Percentiles rank a stretch among this genome's conserved stretches.
Conservation (phyloP, 2,329 filamentous ascomycete genomes). For the Niveomyces coronatus region DNA sequence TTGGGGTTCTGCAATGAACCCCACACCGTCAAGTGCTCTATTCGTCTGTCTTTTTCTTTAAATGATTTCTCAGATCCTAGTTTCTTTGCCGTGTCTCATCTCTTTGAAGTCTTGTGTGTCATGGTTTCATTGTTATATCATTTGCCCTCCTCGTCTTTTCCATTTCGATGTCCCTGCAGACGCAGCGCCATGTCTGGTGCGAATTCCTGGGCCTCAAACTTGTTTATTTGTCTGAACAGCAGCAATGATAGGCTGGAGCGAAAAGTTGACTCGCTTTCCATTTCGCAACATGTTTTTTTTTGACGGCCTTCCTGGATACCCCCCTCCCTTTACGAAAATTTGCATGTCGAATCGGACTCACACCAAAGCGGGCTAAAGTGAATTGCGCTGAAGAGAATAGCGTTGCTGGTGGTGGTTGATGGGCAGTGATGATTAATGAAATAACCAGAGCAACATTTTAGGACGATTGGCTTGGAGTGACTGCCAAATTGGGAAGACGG, state of each 20-base stretch:
- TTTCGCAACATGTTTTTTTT: not conserved
- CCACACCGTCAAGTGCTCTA: slow-evolving; percentile 1
- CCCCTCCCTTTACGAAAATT: slow-evolving; percentile 6
- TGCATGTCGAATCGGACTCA: slow-evolving; percentile 1
- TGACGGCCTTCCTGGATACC: slow-evolving; percentile 8
- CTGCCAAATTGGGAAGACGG: too few species aligned
- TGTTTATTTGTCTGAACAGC: slow-evolving; percentile 9
- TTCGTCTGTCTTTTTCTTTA: slow-evolving; percentile 8
- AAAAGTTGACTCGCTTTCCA: slow-evolving; percentile 9
- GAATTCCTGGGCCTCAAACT: too few species aligned
- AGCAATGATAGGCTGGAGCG: slow-evolving; percentile 7
- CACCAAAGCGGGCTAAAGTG: not conserved
- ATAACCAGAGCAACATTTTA: too few species aligned
- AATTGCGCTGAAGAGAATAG: not conserved
- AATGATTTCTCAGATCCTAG: slow-evolving; percentile 6
- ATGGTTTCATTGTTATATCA: slow-evolving; percentile 11
- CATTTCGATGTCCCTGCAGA: slow-evolving; percentile 19
- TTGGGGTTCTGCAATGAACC: not conserved
- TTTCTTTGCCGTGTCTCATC: slow-evolving; percentile 9
- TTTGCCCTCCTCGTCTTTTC: slow-evolving; percentile 17
- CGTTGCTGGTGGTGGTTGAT: not conserved
- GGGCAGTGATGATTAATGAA: too few species aligned
- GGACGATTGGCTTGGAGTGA: too few species aligned
- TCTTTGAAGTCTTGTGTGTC: slow-evolving; percentile 5
- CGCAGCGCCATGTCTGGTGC: too few species aligned